Percentiles rank a stretch among this genome's conserved stretches.
These are phyloP conservation scores for Globisporangium solare DNA, from an alignment of 352 stramenopile species.

Conservation along the genomic window DNA sequence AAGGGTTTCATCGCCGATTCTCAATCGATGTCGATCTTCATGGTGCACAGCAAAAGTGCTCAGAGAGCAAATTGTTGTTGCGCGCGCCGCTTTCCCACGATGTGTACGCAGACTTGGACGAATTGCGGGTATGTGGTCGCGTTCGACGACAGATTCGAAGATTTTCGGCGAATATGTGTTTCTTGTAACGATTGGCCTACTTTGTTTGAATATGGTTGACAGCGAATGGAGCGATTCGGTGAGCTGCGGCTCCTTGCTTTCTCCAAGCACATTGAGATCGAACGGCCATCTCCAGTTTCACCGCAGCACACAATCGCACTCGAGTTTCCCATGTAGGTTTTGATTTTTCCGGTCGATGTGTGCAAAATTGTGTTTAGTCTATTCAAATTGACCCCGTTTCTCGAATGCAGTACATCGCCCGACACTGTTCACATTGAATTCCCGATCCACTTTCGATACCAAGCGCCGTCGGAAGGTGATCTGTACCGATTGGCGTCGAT, in stretches of 20 bases:
- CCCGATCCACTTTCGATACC: constrained; percentile 61
- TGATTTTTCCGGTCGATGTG: not conserved
- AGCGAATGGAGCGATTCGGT: constrained; percentile 58
- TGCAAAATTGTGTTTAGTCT: not conserved
- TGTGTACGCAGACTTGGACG: constrained; percentile 51
- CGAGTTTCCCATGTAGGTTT: constrained; percentile 34
- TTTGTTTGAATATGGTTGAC: not conserved
- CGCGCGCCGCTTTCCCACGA: constrained; percentile 32
- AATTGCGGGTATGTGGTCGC: constrained; percentile 31
- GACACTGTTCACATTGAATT: constrained; percentile 24
- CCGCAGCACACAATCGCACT: constrained; percentile 48
- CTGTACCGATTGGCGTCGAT: constrained; percentile 33
- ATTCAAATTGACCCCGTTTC: not conserved
- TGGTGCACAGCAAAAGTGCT: constrained; percentile 10
- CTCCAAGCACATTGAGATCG: constrained; percentile 62
- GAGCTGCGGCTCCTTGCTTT: constrained; percentile 38
- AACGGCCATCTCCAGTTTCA: constrained; percentile 46
- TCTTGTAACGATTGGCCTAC: not conserved
- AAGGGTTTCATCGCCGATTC: constrained; percentile 46
- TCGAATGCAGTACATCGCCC: no score
- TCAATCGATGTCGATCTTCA: constrained; percentile 25
- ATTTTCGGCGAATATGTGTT: not conserved
- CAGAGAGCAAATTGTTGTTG: constrained; percentile 20
- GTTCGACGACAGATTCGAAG: not conserved
- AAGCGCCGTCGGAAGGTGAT: constrained; percentile 37